These are phyloP conservation scores for Lentinus tigrinus DNA, from an alignment of 768 basidiomycete species.

Conservation along the genomic window DNA sequence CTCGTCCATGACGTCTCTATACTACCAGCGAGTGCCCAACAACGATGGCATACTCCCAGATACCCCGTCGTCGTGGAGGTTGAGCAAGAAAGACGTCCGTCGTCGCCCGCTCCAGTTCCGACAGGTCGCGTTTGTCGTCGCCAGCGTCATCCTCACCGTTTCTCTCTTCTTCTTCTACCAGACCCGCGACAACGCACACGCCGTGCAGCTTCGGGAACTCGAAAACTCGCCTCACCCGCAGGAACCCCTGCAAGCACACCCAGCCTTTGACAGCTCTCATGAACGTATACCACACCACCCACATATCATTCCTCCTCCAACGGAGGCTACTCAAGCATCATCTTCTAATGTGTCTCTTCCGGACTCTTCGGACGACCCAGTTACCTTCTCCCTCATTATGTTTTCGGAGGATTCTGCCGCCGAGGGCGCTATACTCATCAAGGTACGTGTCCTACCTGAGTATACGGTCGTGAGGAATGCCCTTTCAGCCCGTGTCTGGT, in stretches of 20 bases:
- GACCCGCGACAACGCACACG: background rate
- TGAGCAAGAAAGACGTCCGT: conserved; percentile 8
- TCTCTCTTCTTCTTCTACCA: conserved; percentile 15
- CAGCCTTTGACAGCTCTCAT: background rate
- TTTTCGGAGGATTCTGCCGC: conserved; percentile 41
- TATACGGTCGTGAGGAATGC: too few species aligned
- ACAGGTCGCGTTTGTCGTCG: conserved; percentile 5
- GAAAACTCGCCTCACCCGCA: background rate
- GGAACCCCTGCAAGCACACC: background rate
- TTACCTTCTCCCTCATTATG: conserved; percentile 43
- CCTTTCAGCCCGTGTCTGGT: too few species aligned
- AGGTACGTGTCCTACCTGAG: conserved; percentile 31
- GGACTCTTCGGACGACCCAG: conserved; percentile 25
- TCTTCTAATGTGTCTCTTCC: background rate
- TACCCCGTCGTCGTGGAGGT: conserved; percentile 13
- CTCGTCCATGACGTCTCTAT: conserved; percentile 11
- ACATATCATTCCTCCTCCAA: background rate
- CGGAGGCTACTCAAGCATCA: background rate
- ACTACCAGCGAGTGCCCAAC: conserved; percentile 10
- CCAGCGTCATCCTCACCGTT: conserved; percentile 6
- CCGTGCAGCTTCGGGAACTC: background rate
- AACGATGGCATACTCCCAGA: conserved; percentile 2
- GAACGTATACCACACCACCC: conserved; percentile 5
- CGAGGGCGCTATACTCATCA: conserved; percentile 43
- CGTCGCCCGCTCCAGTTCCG: conserved; percentile 17